Evolutionary conservation across 2,329 filamentous ascomycete genomes (phyloP).

Genomic region (Arthroderma uncinatum): DNA sequence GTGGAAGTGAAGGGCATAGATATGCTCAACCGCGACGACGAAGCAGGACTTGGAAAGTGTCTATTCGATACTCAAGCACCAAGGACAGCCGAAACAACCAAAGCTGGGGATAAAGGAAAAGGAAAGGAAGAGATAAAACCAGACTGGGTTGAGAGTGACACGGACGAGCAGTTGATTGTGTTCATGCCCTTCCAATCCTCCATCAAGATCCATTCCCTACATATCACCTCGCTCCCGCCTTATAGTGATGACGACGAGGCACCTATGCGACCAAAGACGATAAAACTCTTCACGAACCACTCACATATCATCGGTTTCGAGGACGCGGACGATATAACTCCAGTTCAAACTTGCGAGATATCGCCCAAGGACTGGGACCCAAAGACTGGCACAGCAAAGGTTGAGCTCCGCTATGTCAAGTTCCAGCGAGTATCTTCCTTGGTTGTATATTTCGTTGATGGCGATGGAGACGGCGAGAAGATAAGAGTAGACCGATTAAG

Average conservation of each 20-base stretch:
- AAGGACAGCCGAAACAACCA: conserved; percentile 39
- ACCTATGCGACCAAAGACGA: conserved; percentile 67
- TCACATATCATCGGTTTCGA: conserved; percentile 88
- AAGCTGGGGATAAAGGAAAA: conserved; percentile 32
- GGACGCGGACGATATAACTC: conserved; percentile 75
- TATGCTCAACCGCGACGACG: conserved; percentile 73
- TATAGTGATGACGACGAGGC: conserved; percentile 54
- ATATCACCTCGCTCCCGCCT: conserved; percentile 73
- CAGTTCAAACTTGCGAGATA: conserved; percentile 70
- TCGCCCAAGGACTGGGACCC: conserved; percentile 66
- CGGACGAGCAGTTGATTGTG: conserved; percentile 91
- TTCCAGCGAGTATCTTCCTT: conserved; percentile 88
- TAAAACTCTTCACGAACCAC: conserved; percentile 80
- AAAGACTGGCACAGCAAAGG: conserved; percentile 57
- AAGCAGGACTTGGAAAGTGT: conserved; percentile 59
- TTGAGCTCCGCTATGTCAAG: conserved; percentile 80
- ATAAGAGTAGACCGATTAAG: conserved; percentile 54
- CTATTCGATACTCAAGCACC: conserved; percentile 64
- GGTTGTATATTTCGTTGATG: conserved; percentile 79
- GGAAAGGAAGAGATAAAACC: conserved; percentile 44
- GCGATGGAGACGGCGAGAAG: conserved; percentile 72
- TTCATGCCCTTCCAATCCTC: conserved; percentile 81
- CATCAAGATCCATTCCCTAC: conserved; percentile 73
- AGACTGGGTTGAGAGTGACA: conserved; percentile 94
- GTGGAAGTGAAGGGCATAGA: conserved; percentile 72